Evolutionary conservation across 345 rosid species (phyloP), one percentile per base, ranked within the genome.

Genomic region (Citrus glauca): DNA sequence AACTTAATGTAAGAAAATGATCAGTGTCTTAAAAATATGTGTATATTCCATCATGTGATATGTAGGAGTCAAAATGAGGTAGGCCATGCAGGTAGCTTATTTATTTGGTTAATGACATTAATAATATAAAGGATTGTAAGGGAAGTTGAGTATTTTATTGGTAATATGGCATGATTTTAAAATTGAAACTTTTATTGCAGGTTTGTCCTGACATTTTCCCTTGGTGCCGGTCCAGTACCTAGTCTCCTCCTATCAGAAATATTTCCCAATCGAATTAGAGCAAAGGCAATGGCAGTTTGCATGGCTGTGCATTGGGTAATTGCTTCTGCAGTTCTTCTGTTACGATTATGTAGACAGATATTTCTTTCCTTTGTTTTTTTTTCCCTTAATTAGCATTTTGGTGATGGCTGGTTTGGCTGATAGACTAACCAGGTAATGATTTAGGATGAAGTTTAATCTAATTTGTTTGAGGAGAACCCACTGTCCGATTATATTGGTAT

Each of bases 151-250:
- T 62, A 75, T 45, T 75, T 72, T 22, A 68, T 38, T 13, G 38
- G 60, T 27, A 30, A 30, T 72, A n/a, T 73, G 63, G 35, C 40
- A 28, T 61, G 70, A 56, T 80, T 66, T 64, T 45, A 62, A 57
- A 67, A 35, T 25, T 14, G 24, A 25, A 63, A 53, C 25, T 71
- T 71, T 61, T 75, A 45, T 60, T 87, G 89, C 94, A 95, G 98
- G 90, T 85, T 90, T 86, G 98, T 95, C 79, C 82, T 91, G 77
- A 79, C 90, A 62, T 95, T 90, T 85, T 84, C 98, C 50, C 82
- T 89, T 20, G 98, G 97, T 81, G 98, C 96, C 77, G 99, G 98
- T 83, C 98, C 98, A 65, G 97, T 95, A 75, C 99, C 98, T 69
- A 79, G 94, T 81, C 89, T 93, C 68, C 96, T 93, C 64, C 84